Conservation (phyloP, 192 early-diverging fungal species). For the Coemansia sp. region DNA sequence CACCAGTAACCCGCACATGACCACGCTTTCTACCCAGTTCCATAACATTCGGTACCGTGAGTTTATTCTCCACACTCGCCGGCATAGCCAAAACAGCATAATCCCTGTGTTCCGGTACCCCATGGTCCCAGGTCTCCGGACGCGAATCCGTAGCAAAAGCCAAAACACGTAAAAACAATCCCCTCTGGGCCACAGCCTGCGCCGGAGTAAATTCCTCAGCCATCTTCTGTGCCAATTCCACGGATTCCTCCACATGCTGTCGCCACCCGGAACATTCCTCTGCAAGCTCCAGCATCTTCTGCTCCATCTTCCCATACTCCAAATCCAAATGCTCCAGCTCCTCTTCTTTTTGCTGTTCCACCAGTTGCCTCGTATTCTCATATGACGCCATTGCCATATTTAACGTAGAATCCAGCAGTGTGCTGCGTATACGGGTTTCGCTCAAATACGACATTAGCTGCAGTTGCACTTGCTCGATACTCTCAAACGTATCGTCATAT, state of each 20-base stretch:
- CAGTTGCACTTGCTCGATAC: slow-evolving; percentile 35
- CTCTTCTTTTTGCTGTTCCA: slow-evolving; percentile 3
- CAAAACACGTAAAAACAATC: slow-evolving; percentile 21
- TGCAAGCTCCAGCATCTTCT: neutral
- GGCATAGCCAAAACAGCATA: slow-evolving; percentile 10
- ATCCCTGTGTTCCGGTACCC: neutral
- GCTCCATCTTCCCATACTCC: neutral
- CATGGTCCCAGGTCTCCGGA: slow-evolving; percentile 15
- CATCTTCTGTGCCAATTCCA: slow-evolving; percentile 31
- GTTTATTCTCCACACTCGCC: neutral
- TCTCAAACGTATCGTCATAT: slow-evolving; percentile 53
- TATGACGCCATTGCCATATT: slow-evolving; percentile 6
- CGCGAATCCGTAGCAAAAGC: slow-evolving; percentile 9
- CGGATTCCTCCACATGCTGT: slow-evolving; percentile 26
- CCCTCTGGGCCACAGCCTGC: slow-evolving; percentile 33
- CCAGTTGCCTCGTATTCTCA: slow-evolving; percentile 10
- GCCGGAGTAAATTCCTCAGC: slow-evolving; percentile 43
- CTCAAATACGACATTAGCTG: slow-evolving; percentile 23
- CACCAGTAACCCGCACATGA: slow-evolving; percentile 41
- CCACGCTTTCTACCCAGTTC: slow-evolving; percentile 49
- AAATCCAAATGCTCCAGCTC: neutral
- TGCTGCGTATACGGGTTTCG: slow-evolving; percentile 38
- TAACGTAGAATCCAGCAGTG: slow-evolving; percentile 12
- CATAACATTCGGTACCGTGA: slow-evolving; percentile 19
- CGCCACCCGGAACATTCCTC: slow-evolving; percentile 32